Conservation (phyloP, 306 rosid species). For the Spatholobus suberectus region DNA sequence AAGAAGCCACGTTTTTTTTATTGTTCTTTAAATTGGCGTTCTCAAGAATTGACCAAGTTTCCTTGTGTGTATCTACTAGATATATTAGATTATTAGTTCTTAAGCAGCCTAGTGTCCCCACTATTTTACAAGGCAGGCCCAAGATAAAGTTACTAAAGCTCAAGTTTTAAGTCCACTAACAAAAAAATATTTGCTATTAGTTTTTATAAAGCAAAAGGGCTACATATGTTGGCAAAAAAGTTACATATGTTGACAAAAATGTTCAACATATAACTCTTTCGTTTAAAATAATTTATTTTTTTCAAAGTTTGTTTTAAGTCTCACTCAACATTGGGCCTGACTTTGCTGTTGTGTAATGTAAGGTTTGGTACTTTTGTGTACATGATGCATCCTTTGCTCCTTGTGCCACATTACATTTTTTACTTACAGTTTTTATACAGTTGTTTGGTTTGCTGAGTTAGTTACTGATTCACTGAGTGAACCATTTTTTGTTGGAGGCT, state of each 20-base stretch:
- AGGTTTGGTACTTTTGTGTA: not conserved
- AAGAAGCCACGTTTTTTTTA: not conserved
- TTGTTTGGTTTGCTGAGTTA: not conserved
- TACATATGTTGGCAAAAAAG: too few relatives aligned
- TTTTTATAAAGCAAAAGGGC: too few relatives aligned
- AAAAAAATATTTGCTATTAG: too few relatives aligned
- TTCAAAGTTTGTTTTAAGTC: too few relatives aligned
- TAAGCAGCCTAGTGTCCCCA: conserved; percentile 4
- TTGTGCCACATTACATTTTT: conserved; percentile 11
- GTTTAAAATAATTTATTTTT: too few relatives aligned
- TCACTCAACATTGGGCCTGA: too few relatives aligned
- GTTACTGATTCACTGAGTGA: not conserved
- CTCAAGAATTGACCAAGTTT: not conserved
- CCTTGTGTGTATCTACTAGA: conserved; percentile 1
- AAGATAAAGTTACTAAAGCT: too few relatives aligned
- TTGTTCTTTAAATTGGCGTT: not conserved
- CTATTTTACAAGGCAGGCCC: too few relatives aligned
- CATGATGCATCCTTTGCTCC: conserved; percentile 22
- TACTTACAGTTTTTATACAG: not conserved
- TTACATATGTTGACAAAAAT: too few relatives aligned
- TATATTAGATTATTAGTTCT: conserved; percentile 5
- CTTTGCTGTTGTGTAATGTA: not conserved
- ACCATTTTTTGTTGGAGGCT: not conserved
- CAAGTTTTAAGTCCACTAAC: too few relatives aligned
- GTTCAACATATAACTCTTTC: too few relatives aligned